Evolutionary conservation across 805 yeast genomes (phyloP).

Genomic region (Hanseniaspora lindneri): DNA sequence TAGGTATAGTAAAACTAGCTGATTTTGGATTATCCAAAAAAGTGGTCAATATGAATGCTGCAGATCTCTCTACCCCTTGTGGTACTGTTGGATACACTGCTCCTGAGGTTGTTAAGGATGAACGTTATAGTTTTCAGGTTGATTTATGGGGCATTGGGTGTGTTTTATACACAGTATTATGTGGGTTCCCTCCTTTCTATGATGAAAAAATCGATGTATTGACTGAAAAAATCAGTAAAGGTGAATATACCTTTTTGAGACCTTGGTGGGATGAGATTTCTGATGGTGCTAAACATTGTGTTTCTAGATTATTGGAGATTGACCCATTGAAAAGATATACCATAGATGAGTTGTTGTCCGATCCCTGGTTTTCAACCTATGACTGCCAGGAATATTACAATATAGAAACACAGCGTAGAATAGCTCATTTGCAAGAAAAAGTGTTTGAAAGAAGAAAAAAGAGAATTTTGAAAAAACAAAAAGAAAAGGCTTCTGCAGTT

Average conservation of each 20-base stretch:
- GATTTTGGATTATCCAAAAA: conserved; percentile 93
- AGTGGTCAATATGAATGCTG: conserved; percentile 58
- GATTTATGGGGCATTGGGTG: conserved; percentile 99
- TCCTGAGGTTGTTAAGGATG: conserved; percentile 93
- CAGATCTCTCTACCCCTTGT: conserved; percentile 71
- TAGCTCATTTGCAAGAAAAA: background rate
- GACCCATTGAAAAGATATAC: conserved; percentile 59
- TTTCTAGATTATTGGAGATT: conserved; percentile 52
- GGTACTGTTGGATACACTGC: conserved; percentile 99
- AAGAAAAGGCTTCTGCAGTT: conserved; percentile 13
- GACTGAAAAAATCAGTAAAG: conserved; percentile 56
- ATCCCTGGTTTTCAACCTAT: conserved; percentile 50
- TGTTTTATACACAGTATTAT: conserved; percentile 78
- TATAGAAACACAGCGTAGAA: conserved; percentile 7
- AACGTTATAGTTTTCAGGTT: conserved; percentile 81
- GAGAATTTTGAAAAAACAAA: conserved; percentile 17
- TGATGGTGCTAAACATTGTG: conserved; percentile 56
- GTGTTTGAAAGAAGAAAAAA: conserved; percentile 13
- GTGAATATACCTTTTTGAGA: conserved; percentile 58
- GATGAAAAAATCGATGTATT: conserved; percentile 55
- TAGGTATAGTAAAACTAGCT: conserved; percentile 81
- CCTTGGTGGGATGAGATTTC: conserved; percentile 89
- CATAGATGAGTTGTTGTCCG: conserved; percentile 51
- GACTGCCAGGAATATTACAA: conserved; percentile 20
- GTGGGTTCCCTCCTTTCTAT: conserved; percentile 97